Evolutionary conservation across 2,329 filamentous ascomycete genomes (phyloP), one percentile per base, ranked within the genome.

Genomic region (Fusarium sp.): DNA sequence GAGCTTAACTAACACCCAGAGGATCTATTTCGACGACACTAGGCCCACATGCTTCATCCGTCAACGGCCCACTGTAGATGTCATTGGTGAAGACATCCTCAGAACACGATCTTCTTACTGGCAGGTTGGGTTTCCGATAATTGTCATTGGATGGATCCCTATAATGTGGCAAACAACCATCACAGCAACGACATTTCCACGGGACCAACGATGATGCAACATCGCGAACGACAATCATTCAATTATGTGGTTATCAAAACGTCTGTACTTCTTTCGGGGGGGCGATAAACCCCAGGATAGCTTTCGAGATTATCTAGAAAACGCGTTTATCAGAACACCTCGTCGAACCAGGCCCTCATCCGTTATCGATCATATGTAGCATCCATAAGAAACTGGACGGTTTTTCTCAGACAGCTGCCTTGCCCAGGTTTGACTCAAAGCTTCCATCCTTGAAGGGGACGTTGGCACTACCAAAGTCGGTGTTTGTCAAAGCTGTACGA

Each of bases 381-480:
- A 33, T 14, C 20, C 32, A 14, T 45, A 7, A 17, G 35, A 58
- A n/a, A 14, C 38, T 37, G 3, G 11, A 6, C 8, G 4, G 10
- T 13, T 2, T 7, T 30, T 15, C 41, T 54, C 48, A 76, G 26
- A 76, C 57, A 30, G 26, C 53, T 11, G 75, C 75, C 26, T 71
- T 59, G 18, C 45, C 66, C 42, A 77, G 33, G 57, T 77, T 77
- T 7, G 44, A 64, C 44, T 55, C 64, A 57, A 80, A 80, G 44
- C 67, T 72, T 17, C 56, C 62, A 20, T 80, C 75, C 42, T 80
- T 84, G 70, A 85, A 82, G 1, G 84, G 83, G 55, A 84, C 81
- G 56, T 77, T 84, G 33, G 82, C 84, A 42, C 49, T 53, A 3
- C 83, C 84, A 72, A 85, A 85, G 69, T 85, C 79, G 8, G 83